Evolutionary conservation across 768 basidiomycete genomes (phyloP).

Genomic region (Pisolithus sp.): DNA sequence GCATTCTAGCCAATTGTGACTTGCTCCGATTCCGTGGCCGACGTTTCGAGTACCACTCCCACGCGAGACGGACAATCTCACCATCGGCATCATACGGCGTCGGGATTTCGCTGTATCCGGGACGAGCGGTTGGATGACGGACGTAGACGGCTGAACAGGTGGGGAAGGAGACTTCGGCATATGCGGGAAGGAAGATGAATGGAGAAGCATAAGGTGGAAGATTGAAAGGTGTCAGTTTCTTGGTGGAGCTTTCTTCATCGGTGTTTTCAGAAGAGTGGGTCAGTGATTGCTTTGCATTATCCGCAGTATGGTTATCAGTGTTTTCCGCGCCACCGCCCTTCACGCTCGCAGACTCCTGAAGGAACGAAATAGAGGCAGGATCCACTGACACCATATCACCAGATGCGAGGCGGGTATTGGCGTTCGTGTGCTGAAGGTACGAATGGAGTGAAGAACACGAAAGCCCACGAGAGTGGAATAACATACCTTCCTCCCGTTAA

Average conservation of each 20-base stretch:
- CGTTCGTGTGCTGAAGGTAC: conserved; percentile 59
- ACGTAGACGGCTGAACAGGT: conserved; percentile 92
- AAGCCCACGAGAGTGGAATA: not conserved
- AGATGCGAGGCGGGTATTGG: conserved; percentile 84
- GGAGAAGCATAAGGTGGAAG: conserved; percentile 86
- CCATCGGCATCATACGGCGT: conserved; percentile 96
- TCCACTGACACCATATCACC: conserved; percentile 94
- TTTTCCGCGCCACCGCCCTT: conserved; percentile 8
- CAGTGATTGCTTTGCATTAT: not conserved
- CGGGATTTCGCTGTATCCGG: conserved; percentile 91
- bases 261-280: not conserved
- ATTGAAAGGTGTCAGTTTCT: conserved; percentile 62
- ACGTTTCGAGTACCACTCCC: conserved; percentile 89
- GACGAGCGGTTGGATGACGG: conserved; percentile 94
- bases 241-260: conserved; percentile 2
- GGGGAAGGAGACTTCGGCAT: conserved; percentile 77
- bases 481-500: conserved; percentile 87
- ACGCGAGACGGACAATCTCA: conserved; percentile 82
- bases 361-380: conserved; percentile 70
- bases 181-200: conserved; percentile 89
- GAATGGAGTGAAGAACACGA: not conserved
- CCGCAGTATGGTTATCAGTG: not conserved
- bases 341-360: conserved; percentile 34
- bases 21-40: conserved; percentile 63
- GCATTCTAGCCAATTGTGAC: conserved; percentile 54